A percentile compares a stretch with the other conserved stretches of the same genome.
phyloP scores from a whole-genome alignment of 176 grass and related monocot genomes.

The Musa itinerans region DNA sequence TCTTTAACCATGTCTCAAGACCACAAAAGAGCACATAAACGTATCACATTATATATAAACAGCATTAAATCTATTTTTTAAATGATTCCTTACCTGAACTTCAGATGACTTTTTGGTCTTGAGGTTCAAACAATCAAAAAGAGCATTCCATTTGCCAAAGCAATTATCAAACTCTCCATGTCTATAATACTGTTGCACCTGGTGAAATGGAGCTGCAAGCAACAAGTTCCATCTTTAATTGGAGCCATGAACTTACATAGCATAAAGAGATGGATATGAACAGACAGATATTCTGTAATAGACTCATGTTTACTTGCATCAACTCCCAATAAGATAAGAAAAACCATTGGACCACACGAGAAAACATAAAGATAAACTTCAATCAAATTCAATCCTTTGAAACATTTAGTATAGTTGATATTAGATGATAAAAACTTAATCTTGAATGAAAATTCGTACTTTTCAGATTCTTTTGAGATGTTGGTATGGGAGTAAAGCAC shows the following conservation, averaged over 20 bases:
- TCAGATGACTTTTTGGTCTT: conserved; percentile 48
- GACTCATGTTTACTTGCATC: background rate
- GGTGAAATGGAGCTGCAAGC: conserved; percentile 59
- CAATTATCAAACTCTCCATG: conserved; percentile 68
- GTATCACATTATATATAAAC: background rate
- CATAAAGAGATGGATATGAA: background rate
- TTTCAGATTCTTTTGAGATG: too few species aligned
- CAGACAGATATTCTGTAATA: background rate
- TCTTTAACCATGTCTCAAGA: background rate
- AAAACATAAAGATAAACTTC: background rate
- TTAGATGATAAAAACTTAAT: background rate
- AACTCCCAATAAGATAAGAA: background rate
- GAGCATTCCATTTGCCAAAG: conserved; percentile 65
- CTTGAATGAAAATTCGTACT: too few species aligned
- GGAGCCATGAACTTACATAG: background rate
- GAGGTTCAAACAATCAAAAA: conserved; percentile 61
- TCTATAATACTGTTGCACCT: conserved; percentile 85
- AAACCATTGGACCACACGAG: background rate
- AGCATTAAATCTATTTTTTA: background rate
- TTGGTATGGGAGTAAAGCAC: too few species aligned
- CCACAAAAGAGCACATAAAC: background rate
- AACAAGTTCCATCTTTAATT: background rate
- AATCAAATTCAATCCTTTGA: background rate
- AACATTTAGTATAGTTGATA: background rate
- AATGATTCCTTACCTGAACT: conserved; percentile 32